Evolutionary conservation across 352 stramenopile genomes (phyloP).

Genomic region (Nothophytophthora sp.): DNA sequence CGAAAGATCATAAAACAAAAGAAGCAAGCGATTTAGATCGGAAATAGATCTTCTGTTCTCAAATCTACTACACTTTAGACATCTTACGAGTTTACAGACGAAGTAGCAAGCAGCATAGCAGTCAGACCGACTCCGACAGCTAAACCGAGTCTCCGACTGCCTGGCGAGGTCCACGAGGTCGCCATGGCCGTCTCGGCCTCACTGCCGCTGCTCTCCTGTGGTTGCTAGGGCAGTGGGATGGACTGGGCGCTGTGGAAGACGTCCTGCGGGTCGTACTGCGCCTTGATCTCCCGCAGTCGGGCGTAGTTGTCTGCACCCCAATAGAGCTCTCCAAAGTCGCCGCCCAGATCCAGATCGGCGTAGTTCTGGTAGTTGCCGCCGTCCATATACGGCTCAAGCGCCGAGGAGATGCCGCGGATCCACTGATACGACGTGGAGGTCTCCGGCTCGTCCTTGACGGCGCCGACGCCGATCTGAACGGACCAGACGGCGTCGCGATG

Average conservation of each 20-base stretch:
- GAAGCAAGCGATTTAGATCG: no score
- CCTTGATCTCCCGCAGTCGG: slow-evolving; percentile 48
- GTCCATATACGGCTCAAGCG: slow-evolving; percentile 40
- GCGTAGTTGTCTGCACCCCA: slow-evolving; percentile 54
- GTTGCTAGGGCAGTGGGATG: slow-evolving; percentile 44
- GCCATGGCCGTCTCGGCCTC: no score
- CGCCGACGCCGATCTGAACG: slow-evolving; percentile 43
- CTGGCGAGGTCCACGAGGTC: no score
- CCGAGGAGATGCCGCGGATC: slow-evolving; percentile 38
- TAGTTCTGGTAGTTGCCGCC: slow-evolving; percentile 68
- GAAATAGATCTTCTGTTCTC: no score
- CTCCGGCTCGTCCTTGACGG: slow-evolving; percentile 38
- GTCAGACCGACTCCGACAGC: no score
- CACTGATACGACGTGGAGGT: slow-evolving; percentile 39
- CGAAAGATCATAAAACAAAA: no score
- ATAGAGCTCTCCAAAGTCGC: slow-evolving; percentile 44
- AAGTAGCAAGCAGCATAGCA: no score
- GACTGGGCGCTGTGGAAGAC: slow-evolving; percentile 64
- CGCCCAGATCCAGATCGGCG: slow-evolving; percentile 49
- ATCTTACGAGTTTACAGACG: no score
- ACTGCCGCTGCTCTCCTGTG: no score
- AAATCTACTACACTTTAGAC: no score
- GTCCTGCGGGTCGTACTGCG: slow-evolving; percentile 45
- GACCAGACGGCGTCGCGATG: slow-evolving; percentile 49
- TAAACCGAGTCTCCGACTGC: no score